Evolutionary conservation across 495 filamentous ascomycete species (phyloP).

Genomic region (Hypoxylon fuscum): DNA sequence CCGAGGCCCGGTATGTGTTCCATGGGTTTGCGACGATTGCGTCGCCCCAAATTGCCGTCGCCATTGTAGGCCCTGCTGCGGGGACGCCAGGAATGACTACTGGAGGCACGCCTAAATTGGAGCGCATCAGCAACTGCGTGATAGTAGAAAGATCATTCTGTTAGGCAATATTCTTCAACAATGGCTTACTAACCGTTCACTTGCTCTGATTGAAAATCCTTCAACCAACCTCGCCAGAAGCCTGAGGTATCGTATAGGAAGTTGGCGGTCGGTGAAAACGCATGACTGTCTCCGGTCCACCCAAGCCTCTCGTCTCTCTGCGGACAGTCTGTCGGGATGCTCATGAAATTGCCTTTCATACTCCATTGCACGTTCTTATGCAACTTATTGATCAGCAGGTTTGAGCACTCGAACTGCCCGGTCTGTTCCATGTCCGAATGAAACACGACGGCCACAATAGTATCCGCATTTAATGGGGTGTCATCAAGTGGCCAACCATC

Average conservation of each 20-base stretch:
- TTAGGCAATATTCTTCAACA: background rate
- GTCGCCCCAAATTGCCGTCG: constrained; percentile 58
- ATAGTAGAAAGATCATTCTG: too few relatives aligned
- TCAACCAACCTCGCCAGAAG: constrained; percentile 60
- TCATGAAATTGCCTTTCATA: constrained; percentile 64
- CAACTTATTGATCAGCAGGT: constrained; percentile 58
- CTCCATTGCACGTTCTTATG: constrained; percentile 61
- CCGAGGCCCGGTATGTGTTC: constrained; percentile 53
- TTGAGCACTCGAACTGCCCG: constrained; percentile 58
- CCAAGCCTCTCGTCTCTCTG: constrained; percentile 65
- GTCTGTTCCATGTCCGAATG: constrained; percentile 61
- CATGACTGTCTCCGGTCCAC: constrained; percentile 64
- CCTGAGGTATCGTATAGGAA: constrained; percentile 61
- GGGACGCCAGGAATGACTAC: constrained; percentile 56
- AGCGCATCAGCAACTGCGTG: constrained; percentile 4
- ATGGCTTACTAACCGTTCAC: constrained; percentile 22
- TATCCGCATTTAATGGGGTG: constrained; percentile 30
- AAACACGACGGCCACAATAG: constrained; percentile 57
- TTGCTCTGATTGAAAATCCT: constrained; percentile 56
- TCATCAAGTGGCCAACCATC: constrained; percentile 53
- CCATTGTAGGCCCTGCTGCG: constrained; percentile 12
- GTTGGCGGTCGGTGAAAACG: constrained; percentile 58
- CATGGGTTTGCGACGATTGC: constrained; percentile 55
- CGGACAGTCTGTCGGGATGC: constrained; percentile 64
- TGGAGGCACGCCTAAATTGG: constrained; percentile 40